These are phyloP conservation scores for Xylaria sp. DNA, from an alignment of 2,329 filamentous ascomycete species.

Conservation along the genomic window DNA sequence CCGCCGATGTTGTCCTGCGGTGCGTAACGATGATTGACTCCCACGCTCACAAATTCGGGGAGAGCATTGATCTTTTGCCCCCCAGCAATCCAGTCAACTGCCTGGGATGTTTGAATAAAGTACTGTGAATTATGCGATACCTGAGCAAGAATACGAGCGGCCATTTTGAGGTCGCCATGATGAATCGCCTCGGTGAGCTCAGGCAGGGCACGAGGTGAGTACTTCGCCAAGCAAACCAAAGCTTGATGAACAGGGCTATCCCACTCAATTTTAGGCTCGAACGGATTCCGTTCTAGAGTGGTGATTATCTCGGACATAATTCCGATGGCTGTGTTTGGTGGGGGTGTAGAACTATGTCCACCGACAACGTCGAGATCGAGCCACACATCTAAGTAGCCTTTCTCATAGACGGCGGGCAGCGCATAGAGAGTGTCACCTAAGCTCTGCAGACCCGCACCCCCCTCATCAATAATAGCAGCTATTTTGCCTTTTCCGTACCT, in stretches of 20 bases:
- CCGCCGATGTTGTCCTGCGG: conserved; percentile 22
- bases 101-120: conserved; percentile 23
- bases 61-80: conserved; percentile 26
- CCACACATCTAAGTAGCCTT: conserved; percentile 27
- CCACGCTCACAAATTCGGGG: conserved; percentile 18
- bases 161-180: conserved; percentile 11
- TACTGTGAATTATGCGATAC: conserved; percentile 18
- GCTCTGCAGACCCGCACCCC: conserved; percentile 7
- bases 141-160: neutral
- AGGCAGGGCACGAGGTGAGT: conserved; percentile 14
- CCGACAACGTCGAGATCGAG: conserved; percentile 11
- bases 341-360: conserved; percentile 19
- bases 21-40: conserved; percentile 23
- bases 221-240: conserved; percentile 21
- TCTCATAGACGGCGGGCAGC: conserved; percentile 23
- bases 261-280: neutral
- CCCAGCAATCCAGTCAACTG: conserved; percentile 9
- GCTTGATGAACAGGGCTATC: conserved; percentile 20
- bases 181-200: conserved; percentile 14
- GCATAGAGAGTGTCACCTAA: conserved; percentile 19
- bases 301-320: conserved; percentile 22
- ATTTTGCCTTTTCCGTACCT: conserved; percentile 14
- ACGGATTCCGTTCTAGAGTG: conserved; percentile 17
- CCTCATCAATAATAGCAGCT: conserved; percentile 24
- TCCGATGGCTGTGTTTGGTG: conserved; percentile 19